Evolutionary conservation across 352 stramenopile genomes (phyloP), one percentile per base, ranked within the genome.

Genomic region (Pseudoperonospora humuli): DNA sequence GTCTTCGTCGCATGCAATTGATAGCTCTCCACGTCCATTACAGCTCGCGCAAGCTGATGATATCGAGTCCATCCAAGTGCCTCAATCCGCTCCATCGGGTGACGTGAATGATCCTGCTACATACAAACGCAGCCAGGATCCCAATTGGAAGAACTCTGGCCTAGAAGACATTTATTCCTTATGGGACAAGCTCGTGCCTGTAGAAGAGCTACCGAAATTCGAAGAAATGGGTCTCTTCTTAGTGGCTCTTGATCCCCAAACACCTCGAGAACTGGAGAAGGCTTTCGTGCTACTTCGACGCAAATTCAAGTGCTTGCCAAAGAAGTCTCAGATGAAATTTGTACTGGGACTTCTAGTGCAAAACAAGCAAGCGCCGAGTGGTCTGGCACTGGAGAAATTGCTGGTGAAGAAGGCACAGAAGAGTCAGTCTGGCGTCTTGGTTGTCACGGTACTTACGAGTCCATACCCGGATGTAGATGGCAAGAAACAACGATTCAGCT

Each of bases 401-500:
- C 68, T 95, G 18, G 57, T 94, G 8, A 96, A 93, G 60, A 95
- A 95, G 57, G 82, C 78, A 5, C 69, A 86, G 52, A 95, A 95
- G 56, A 92, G 76, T 50, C 84, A 91, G 50, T 93, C 78, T 20
- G 88, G 88, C 21, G 87, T 97, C 25, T 64, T 97, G 11, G 84
- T 96, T 4, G 69, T 97, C 34, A 97, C 88, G 9, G 86, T 97
- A 46, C 70, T 97, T 29, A 97, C 88, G 32, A 95, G 78, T 51
- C 88, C 88, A 39, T 95, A 96, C 58, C 85, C 88, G 26, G 53
- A 58, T 10, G 81, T 92, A 18, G 62, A 63, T 37, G 65, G 69
- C 13, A 92, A 86, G 57, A 93, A 89, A 45, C 88, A 97, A 62
- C 73, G 70, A 18, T 97, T 97, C 43, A 93, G 75, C 47, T 97